Evolutionary conservation across 345 rosid genomes (phyloP).

Genomic region (Brassica juncea): DNA sequence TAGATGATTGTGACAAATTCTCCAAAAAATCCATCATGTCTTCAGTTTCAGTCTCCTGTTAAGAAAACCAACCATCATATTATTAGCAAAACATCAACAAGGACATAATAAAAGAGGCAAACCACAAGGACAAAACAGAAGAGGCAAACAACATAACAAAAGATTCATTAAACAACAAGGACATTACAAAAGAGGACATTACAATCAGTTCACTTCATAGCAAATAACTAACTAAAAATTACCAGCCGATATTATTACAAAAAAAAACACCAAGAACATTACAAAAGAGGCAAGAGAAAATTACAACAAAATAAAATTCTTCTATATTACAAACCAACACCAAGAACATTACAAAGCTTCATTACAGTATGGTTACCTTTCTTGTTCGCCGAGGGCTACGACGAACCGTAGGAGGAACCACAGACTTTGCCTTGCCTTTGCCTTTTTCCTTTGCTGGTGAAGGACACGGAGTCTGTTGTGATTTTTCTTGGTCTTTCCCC

Average conservation of each 20-base stretch:
- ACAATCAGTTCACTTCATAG: neutral
- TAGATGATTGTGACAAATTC: neutral
- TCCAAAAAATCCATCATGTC: neutral
- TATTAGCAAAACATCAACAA: neutral
- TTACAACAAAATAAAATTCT: neutral
- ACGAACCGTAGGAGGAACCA: neutral
- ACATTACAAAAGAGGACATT: neutral
- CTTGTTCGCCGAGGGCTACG: neutral
- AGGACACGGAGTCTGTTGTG: neutral
- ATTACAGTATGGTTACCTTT: neutral
- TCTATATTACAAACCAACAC: too few species aligned
- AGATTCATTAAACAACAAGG: too few species aligned
- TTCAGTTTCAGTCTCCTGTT: neutral
- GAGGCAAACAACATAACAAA: too few species aligned
- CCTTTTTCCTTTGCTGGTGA: neutral
- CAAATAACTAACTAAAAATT: neutral
- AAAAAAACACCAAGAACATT: neutral
- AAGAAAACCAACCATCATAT: neutral
- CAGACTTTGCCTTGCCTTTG: neutral
- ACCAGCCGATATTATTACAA: neutral
- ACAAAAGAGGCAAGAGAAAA: neutral
- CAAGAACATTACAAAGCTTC: neutral
- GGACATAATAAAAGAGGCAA: neutral
- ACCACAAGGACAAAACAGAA: neutral
- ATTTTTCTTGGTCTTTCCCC: too few species aligned